A percentile compares a stretch with the other conserved stretches of the same genome.
phyloP scores from a whole-genome alignment of 2,329 filamentous ascomycete species.

The Hymenoscyphus scutula region DNA sequence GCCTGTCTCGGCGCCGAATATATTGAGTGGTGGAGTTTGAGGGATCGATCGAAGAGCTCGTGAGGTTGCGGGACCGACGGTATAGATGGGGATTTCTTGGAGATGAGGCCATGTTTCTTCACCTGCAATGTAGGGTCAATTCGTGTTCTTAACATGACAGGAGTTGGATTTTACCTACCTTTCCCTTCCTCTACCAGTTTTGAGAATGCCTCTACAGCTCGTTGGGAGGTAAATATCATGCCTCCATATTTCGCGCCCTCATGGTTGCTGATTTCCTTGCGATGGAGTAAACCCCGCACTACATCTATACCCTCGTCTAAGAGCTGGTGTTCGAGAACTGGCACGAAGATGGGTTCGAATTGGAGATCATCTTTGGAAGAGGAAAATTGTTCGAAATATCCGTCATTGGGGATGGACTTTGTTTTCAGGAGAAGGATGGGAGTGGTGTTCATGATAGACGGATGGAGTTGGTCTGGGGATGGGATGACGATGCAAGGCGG shows the following conservation, averaged over 20 bases:
- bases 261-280: constrained; percentile 41
- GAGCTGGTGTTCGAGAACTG: constrained; percentile 72
- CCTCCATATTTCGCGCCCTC: constrained; percentile 59
- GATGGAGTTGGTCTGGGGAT: constrained; percentile 1
- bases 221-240: constrained; percentile 81
- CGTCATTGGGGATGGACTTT: constrained; percentile 66
- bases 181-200: constrained; percentile 53
- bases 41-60: constrained; percentile 63
- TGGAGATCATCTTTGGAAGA: constrained; percentile 39
- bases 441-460: constrained; percentile 21
- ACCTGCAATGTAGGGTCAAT: constrained; percentile 17
- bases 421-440: constrained; percentile 77
- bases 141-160: not conserved
- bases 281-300: constrained; percentile 50
- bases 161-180: constrained; percentile 18
- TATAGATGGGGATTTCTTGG: constrained; percentile 64
- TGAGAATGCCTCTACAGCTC: constrained; percentile 76
- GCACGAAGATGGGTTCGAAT: constrained; percentile 69
- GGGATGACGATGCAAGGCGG: constrained; percentile 7
- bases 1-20: constrained; percentile 79
- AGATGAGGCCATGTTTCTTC: constrained; percentile 49
- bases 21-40: constrained; percentile 51
- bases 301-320: constrained; percentile 55
- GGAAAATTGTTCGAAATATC: constrained; percentile 68
- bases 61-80: constrained; percentile 77